Conservation (phyloP, 2,329 filamentous ascomycete genomes). For the Colletotrichum sp. region DNA sequence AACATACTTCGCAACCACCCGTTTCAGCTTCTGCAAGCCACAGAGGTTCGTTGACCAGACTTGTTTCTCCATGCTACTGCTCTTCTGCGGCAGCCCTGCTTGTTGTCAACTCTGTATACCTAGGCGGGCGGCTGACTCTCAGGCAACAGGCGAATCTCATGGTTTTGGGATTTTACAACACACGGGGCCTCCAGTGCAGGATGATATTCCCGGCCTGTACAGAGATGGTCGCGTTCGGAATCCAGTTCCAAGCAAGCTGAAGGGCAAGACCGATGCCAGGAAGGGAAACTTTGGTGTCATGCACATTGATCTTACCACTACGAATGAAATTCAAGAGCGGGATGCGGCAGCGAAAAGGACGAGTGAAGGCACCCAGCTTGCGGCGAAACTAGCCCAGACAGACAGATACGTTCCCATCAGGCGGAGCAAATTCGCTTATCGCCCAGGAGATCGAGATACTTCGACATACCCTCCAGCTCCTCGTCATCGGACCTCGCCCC, state of each 20-base stretch:
- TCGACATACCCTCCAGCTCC: constrained; percentile 20
- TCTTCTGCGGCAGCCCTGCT: background rate
- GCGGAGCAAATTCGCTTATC: constrained; percentile 41
- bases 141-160: background rate
- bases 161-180: constrained; percentile 25
- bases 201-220: constrained; percentile 26
- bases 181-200: constrained; percentile 23
- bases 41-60: background rate
- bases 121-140: background rate
- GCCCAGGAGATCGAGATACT: background rate
- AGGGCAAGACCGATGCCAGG: constrained; percentile 60
- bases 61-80: background rate
- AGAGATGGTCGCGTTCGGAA: constrained; percentile 58
- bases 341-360: constrained; percentile 64
- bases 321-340: constrained; percentile 50
- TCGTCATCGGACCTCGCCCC: constrained; percentile 22
- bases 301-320: constrained; percentile 59
- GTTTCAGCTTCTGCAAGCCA: background rate
- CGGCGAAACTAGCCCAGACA: constrained; percentile 60
- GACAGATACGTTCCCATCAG: constrained; percentile 58
- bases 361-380: constrained; percentile 65
- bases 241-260: constrained; percentile 66
- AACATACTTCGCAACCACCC: background rate
- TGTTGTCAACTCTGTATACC: background rate
- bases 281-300: constrained; percentile 69